These are phyloP conservation scores for Venturia oleaginea DNA, from an alignment of 2,329 filamentous ascomycete species.

Conservation along the genomic window DNA sequence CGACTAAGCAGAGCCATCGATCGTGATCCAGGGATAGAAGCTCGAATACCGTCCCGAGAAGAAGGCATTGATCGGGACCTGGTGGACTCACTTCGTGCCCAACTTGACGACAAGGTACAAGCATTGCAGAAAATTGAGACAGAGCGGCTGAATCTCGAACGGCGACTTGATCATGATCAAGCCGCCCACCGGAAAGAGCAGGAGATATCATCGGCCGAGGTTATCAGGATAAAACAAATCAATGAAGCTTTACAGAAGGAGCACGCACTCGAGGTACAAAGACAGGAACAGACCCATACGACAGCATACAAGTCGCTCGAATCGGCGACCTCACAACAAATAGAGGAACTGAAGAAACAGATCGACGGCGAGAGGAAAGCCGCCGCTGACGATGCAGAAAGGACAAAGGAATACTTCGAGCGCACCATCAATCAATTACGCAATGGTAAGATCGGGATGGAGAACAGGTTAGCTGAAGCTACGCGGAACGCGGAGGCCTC, in stretches of 20 bases:
- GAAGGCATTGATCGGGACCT: conserved; percentile 89
- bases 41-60: conserved; percentile 74
- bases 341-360: conserved; percentile 15
- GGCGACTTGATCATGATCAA: conserved; percentile 61
- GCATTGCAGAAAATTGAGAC: conserved; percentile 48
- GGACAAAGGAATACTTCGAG: conserved; percentile 18
- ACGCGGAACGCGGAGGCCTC: conserved; percentile 18
- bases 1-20: conserved; percentile 78
- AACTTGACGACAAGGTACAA: conserved; percentile 65
- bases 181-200: conserved; percentile 61
- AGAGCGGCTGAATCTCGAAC: conserved; percentile 44
- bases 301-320: conserved; percentile 33
- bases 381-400: conserved; percentile 19
- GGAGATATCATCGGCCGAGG: conserved; percentile 35
- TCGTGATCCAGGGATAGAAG: conserved; percentile 79
- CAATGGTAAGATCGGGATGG: conserved; percentile 3
- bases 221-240: conserved; percentile 49
- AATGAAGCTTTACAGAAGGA: conserved; percentile 63
- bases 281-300: conserved; percentile 31
- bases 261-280: conserved; percentile 58
- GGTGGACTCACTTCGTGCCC: conserved; percentile 71
- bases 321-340: conserved; percentile 9
- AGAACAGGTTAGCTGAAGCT: conserved; percentile 11
- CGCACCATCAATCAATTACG: conserved; percentile 15
- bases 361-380: conserved; percentile 14